Base-by-base conservation (phyloP, 306 rosid species). In the Castanospermum australe region DNA sequence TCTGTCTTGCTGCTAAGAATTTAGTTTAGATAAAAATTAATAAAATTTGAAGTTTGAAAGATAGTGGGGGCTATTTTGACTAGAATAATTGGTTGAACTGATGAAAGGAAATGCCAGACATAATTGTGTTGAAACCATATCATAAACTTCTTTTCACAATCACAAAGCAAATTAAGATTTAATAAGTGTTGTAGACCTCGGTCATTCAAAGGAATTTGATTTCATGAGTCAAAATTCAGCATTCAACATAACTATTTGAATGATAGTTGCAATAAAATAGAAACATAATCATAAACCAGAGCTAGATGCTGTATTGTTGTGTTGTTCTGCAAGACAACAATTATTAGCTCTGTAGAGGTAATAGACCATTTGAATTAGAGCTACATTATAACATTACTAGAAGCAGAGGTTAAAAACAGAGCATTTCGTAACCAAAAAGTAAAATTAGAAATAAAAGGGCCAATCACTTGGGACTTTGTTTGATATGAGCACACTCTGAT, bases 231-330 rank as follows among this genome's bases (percentile, higher is more conserved):
- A 85, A 81, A 87, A 42, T 67, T 35, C 71, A 47, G 78, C 84
- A 79, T 75, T 81, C 76, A 80, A 57, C 78, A 45, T 76, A 55
- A 56, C 76, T 59, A 67, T 86, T 67, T 54, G 62, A 82, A 84
- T 86, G 90, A 86, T 81, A 79, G 84, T 83, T 75, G 56, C 68
- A 60, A 55, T 33, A 84, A 84, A 87, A 84, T 79, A 84, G 75
- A 85, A 87, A 88, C 97, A 93, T n/a, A 84, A 91, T 93, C 85
- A 91, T 91, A 84, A 50, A 74, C 41, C 20, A 30, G 72, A 84
- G 80, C 71, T 77, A 71, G 66, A 65, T 86, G 90, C 72, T 79
- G 61, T 77, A 71, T 54, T 5, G 64, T 64, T 71, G 65, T 5
- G 64, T 64, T 71, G 65, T 77, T 79, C 0, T 57, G 81, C 85